Conservation (phyloP, 805 yeast species). For the Ogataea zsoltii region DNA sequence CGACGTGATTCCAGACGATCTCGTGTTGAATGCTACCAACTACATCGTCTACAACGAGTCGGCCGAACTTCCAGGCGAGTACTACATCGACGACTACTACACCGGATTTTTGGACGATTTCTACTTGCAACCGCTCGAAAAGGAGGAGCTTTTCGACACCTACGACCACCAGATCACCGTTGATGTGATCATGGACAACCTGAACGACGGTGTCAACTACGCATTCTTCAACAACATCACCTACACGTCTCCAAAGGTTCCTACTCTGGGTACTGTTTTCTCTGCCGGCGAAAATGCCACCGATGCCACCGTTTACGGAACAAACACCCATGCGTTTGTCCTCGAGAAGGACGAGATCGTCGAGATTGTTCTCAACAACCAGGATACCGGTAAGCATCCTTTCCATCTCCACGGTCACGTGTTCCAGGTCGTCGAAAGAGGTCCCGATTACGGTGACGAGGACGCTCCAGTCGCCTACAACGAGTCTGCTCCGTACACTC, state of each 20-base stretch:
- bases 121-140: conserved; percentile 63
- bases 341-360: conserved; percentile 66
- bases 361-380: conserved; percentile 81
- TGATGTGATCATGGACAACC: conserved; percentile 79
- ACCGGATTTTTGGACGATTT: conserved; percentile 70
- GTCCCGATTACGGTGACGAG: conserved; percentile 54
- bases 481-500: conserved; percentile 47
- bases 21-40: conserved; percentile 72
- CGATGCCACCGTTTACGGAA: conserved; percentile 64
- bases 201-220: conserved; percentile 85
- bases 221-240: conserved; percentile 94
- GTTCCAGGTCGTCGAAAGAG: conserved; percentile 82
- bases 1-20: conserved; percentile 67
- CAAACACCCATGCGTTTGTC: conserved; percentile 75
- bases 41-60: conserved; percentile 52
- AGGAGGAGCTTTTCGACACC: conserved; percentile 56
- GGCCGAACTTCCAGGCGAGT: conserved; percentile 45
- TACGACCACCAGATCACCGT: conserved; percentile 71
- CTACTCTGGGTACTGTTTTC: conserved; percentile 77
- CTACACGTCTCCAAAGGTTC: conserved; percentile 79
- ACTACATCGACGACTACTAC: conserved; percentile 48
- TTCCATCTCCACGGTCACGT: conserved; percentile 96
- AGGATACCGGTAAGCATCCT: conserved; percentile 92
- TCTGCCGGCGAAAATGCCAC: conserved; percentile 63
- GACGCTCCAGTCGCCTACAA: conserved; percentile 60